Evolutionary conservation across 2,329 filamentous ascomycete genomes (phyloP), one percentile per base, ranked within the genome.

Genomic region (Colletotrichum sp.): DNA sequence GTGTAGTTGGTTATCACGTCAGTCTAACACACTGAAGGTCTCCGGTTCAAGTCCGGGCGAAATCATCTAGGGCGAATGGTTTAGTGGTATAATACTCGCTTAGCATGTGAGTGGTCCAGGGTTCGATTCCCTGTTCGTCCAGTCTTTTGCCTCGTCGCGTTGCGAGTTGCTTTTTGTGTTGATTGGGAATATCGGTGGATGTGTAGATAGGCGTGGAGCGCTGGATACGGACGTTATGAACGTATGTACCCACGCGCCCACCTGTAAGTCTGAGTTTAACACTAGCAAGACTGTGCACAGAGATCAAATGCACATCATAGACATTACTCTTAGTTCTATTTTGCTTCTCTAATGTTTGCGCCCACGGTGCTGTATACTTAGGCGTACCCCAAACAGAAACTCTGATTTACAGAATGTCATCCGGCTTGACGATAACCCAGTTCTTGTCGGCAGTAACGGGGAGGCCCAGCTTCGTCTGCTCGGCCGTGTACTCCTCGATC

Each of bases 1-100:
- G 81, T 82, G 81, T 82, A 83, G 85, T 87, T 86, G 85, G 85
- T 87, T 86, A 87, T 86, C 85, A 87, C 86, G 83, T 87, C 84
- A 86, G 85, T 86, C 84, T 87, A 87, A 87, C 85, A 83, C 73
- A 75, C 73, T 75, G 73, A 75, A 75, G 73, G 73, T 75, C 73
- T 75, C 73, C 73, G 69, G 73, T 75, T 75, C 69, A 72, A 75
- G 73, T 72, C 73, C 69, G 73, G 73, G 69, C 73, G 60, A 75
- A 55, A 75, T 75, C 73, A 75, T 48, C 6, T 10, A 57, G 72
- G 72, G 72, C 72, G 68, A 72, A 64, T 72, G 72, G 73, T 75
- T 75, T 75, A 75, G 69, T 75, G 73, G 73, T 75, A 72, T 75
- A 75, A 75, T 75, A 64, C 71, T 71, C 73, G 73, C 73, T 75